Base-by-base conservation (phyloP, 139 green algal species). In the Pleodorina starrii region DNA sequence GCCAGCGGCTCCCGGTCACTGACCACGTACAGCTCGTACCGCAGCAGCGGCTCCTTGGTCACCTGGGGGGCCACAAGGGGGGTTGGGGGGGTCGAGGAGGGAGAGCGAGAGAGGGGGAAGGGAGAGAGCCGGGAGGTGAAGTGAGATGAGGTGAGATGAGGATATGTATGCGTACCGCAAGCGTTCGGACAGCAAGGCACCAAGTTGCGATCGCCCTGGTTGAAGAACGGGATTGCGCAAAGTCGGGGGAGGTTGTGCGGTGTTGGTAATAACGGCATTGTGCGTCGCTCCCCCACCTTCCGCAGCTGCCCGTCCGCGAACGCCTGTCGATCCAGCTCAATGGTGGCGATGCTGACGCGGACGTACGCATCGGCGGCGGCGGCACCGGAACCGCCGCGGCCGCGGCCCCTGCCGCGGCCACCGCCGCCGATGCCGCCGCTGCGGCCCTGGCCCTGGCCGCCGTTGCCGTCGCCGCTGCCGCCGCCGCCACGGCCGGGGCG, bases 21-120 rank as follows among this genome's bases (percentile, higher is more conserved):
- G 17, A 85, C 54, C 35, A 85, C 77, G 77, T 85, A 85, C 35
- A 85, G 36, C 77, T 85, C 77, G 54, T 74, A 85, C 14, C 77
- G 77, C 51, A 85, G 51, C 17, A 85, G 51, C 1, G 51, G 51
- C 77, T 85, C 77, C 51, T 85, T 85, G 7, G 17, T 51, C 6
- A 85, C 77, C 77, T 85, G 77, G 38, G 11, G 36, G 23, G n/a
- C 11, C 12, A 57, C 11, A 12, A 57, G 48, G 48, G 48, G 48
- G 48, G 48, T 57, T 21, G 48, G 48, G 48, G 48, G 32, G 68
- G 32, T 5, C 10, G 32, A 16, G 57, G 5, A n/a, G 57, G 57
- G 57, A 16, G 23, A 69, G 57, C 66, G 43, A 25, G 66, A 32
- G 59, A 14, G 59, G 32, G 32, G 6, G 66, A 27, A 44, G 66